Percentiles rank a stretch among this genome's conserved stretches.
These are phyloP conservation scores for Tuber melanosporum DNA, from an alignment of 495 filamentous ascomycete genomes.

Conservation along the genomic window DNA sequence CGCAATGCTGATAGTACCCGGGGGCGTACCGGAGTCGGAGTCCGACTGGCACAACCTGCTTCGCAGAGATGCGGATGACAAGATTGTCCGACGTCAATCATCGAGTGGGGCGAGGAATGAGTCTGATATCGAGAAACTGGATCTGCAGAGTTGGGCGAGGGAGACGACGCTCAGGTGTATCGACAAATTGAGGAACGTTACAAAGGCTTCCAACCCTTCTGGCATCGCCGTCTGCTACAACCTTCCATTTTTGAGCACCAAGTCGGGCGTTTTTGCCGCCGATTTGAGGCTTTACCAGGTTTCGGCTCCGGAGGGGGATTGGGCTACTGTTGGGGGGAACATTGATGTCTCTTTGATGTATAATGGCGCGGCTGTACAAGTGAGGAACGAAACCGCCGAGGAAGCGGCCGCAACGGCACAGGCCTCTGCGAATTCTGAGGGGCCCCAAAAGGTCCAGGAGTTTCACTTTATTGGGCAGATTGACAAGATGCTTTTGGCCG, in stretches of 20 bases:
- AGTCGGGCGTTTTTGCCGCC: constrained; percentile 60
- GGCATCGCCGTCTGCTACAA: constrained; percentile 78
- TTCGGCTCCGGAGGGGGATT: constrained; percentile 52
- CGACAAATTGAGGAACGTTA: constrained; percentile 22
- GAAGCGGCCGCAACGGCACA: constrained; percentile 38
- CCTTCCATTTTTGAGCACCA: constrained; percentile 56
- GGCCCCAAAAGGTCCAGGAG: constrained; percentile 33
- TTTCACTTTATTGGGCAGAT: constrained; percentile 43
- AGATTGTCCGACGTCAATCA: constrained; percentile 21
- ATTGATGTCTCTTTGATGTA: constrained; percentile 57
- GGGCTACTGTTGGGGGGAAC: constrained; percentile 52
- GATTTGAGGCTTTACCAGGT: constrained; percentile 64
- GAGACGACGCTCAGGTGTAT: constrained; percentile 38
- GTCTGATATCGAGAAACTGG: constrained; percentile 32
- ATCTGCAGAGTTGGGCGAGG: constrained; percentile 38
- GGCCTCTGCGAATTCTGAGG: constrained; percentile 15
- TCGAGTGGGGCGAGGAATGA: constrained; percentile 34
- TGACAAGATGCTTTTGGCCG: constrained; percentile 25
- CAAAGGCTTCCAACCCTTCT: constrained; percentile 55
- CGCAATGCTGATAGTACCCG: constrained; percentile 28
- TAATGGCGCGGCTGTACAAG: constrained; percentile 54
- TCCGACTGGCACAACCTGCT: constrained; percentile 28
- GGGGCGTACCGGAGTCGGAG: constrained; percentile 9
- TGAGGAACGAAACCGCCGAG: constrained; percentile 37
- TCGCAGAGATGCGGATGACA: constrained; percentile 15